Evolutionary conservation across 345 rosid genomes (phyloP).

Genomic region (Pugionium cornutum): DNA sequence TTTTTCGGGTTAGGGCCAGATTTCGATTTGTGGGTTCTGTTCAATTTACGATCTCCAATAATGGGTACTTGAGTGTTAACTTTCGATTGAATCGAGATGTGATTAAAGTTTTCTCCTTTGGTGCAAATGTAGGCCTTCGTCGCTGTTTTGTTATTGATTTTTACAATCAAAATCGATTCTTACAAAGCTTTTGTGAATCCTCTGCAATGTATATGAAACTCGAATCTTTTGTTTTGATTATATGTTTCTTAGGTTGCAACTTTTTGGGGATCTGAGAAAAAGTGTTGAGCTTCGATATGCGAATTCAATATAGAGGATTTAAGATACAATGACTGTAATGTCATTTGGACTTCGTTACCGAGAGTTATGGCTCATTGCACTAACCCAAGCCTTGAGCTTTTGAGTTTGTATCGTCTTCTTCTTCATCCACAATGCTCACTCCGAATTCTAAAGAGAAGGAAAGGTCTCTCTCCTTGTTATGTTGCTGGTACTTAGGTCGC

Average conservation of each 20-base stretch:
- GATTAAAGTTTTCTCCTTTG: conserved; percentile 26
- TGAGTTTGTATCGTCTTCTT: conserved; percentile 39
- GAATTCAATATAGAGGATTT: conserved; percentile 46
- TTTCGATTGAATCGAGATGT: conserved; percentile 29
- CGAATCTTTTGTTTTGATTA: conserved; percentile 5
- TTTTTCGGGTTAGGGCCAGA: conserved; percentile 11
- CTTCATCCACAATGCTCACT: too few species aligned
- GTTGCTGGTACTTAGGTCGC: conserved; percentile 57
- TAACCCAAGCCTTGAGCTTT: conserved; percentile 36
- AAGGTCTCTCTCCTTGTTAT: conserved; percentile 50
- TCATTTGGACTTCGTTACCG: conserved; percentile 56
- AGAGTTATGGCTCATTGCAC: conserved; percentile 60
- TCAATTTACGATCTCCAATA: conserved; percentile 20
- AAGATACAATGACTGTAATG: conserved; percentile 76
- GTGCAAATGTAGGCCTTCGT: conserved; percentile 30
- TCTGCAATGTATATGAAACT: conserved; percentile 23
- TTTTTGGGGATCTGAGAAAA: conserved; percentile 38
- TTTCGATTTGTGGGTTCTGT: conserved; percentile 29
- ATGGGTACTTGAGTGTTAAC: conserved; percentile 12
- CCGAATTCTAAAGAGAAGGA: conserved; percentile 71
- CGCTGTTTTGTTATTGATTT: not conserved
- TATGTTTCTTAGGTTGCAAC: conserved; percentile 21
- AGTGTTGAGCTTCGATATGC: conserved; percentile 32
- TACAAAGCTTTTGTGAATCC: conserved; percentile 4
- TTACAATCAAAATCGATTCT: conserved; percentile 11